Conservation (phyloP, 805 yeast genomes). For the Saccharomycopsis sp. region DNA sequence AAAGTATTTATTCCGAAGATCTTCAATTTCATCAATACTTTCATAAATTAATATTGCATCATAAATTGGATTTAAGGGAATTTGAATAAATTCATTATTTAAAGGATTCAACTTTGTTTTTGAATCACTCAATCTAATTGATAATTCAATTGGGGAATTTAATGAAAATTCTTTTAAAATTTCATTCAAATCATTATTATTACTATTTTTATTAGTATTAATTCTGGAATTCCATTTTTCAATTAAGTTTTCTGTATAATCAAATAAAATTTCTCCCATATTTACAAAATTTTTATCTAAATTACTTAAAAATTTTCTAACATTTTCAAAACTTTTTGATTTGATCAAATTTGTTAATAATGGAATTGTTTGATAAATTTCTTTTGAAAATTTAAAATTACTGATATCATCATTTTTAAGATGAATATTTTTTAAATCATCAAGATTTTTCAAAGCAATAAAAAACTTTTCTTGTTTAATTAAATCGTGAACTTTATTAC, state of each 20-base stretch:
- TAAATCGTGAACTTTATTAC: constrained; percentile 76
- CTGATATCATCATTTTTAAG: constrained; percentile 56
- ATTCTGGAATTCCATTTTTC: constrained; percentile 47
- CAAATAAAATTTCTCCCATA: constrained; percentile 38
- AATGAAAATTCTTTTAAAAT: constrained; percentile 49
- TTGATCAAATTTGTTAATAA: constrained; percentile 60
- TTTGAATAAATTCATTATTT: constrained; percentile 32
- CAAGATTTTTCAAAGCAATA: constrained; percentile 75
- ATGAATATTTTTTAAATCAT: constrained; percentile 60
- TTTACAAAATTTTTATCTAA: constrained; percentile 48
- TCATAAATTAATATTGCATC: constrained; percentile 78
- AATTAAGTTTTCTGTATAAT: constrained; percentile 45
- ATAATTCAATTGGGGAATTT: constrained; percentile 77
- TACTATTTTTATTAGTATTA: constrained; percentile 18
- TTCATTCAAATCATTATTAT: constrained; percentile 22
- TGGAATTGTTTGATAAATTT: constrained; percentile 70
- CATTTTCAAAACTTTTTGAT: constrained; percentile 58
- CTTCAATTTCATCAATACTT: constrained; percentile 55
- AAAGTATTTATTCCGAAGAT: constrained; percentile 50
- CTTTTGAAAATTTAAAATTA: constrained; percentile 63
- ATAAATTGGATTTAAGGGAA: constrained; percentile 63
- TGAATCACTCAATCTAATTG: constrained; percentile 47
- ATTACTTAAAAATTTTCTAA: constrained; percentile 53
- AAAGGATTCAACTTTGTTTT: constrained; percentile 39
- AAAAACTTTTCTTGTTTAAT: constrained; percentile 68